These are phyloP conservation scores for Hyaloperonospora brassicae DNA, from an alignment of 352 stramenopile species.

Conservation along the genomic window DNA sequence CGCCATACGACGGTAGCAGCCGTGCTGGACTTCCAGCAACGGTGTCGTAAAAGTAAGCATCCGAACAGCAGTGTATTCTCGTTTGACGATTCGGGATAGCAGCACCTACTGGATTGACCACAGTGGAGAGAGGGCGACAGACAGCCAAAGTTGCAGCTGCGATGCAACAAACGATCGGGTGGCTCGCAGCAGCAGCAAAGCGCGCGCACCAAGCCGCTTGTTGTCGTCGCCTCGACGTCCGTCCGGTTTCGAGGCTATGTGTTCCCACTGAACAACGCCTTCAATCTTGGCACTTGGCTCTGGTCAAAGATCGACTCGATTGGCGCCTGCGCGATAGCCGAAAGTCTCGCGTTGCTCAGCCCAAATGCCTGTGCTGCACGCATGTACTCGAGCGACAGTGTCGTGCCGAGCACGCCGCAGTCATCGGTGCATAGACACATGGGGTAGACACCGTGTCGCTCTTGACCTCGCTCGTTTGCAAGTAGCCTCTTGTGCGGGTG, in stretches of 20 bases:
- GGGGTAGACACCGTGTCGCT: slow-evolving; percentile 46
- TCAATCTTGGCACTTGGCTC: slow-evolving; percentile 24
- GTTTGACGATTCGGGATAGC: too few species aligned
- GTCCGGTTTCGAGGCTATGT: background rate
- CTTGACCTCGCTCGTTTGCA: slow-evolving; percentile 20
- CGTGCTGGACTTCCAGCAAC: too few species aligned
- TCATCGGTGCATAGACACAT: slow-evolving; percentile 91
- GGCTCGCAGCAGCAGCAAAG: too few species aligned
- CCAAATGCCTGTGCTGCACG: slow-evolving; percentile 69
- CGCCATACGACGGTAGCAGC: too few species aligned
- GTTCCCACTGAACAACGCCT: slow-evolving; percentile 14
- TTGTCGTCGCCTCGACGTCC: background rate
- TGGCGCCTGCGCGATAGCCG: slow-evolving; percentile 35
- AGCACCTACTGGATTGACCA: too few species aligned
- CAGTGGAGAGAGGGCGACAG: too few species aligned
- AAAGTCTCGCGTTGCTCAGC: slow-evolving; percentile 40
- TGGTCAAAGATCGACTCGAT: slow-evolving; percentile 59
- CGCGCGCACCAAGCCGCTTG: background rate
- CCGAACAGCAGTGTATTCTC: too few species aligned
- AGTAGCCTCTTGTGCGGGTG: slow-evolving; percentile 77
- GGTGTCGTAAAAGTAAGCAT: too few species aligned
- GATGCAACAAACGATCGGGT: too few species aligned
- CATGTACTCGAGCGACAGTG: slow-evolving; percentile 81
- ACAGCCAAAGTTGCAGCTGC: too few species aligned
- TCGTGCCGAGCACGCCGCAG: slow-evolving; percentile 87